phyloP scores from a whole-genome alignment of 768 basidiomycete species.

The Hypholoma fasciculare region DNA sequence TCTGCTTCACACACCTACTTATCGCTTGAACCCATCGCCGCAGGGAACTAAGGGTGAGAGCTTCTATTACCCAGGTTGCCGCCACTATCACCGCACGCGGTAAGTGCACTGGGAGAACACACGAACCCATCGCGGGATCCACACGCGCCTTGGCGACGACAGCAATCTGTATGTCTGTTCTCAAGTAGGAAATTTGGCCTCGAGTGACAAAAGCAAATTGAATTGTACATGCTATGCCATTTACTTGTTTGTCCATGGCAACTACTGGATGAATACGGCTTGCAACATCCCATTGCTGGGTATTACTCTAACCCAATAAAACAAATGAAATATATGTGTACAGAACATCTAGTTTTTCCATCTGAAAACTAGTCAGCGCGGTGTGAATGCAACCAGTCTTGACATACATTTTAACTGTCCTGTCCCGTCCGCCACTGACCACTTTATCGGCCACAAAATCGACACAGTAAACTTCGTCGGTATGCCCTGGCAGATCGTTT shows the following conservation, averaged over 20 bases:
- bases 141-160: not conserved
- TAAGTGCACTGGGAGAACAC: not conserved
- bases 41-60: not conserved
- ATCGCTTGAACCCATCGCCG: not conserved
- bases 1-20: too few species aligned
- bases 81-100: slow-evolving; percentile 17
- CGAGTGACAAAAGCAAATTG: not conserved
- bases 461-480: slow-evolving; percentile 98
- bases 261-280: too few species aligned
- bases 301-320: too few species aligned
- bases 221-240: too few species aligned
- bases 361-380: slow-evolving; percentile 8
- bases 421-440: slow-evolving; percentile 95
- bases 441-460: slow-evolving; percentile 99
- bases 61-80: slow-evolving; percentile 9
- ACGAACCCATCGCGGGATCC: not conserved
- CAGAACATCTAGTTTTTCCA: slow-evolving; percentile 14
- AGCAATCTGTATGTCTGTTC: not conserved
- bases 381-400: slow-evolving; percentile 17
- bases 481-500: slow-evolving; percentile 92
- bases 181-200: not conserved
- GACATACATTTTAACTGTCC: slow-evolving; percentile 89
- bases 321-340: not conserved
- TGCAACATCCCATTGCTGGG: too few species aligned
- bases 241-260: too few species aligned